phyloP scores from a whole-genome alignment of 2,329 filamentous ascomycete species.

The Phialophora verrucosa region DNA sequence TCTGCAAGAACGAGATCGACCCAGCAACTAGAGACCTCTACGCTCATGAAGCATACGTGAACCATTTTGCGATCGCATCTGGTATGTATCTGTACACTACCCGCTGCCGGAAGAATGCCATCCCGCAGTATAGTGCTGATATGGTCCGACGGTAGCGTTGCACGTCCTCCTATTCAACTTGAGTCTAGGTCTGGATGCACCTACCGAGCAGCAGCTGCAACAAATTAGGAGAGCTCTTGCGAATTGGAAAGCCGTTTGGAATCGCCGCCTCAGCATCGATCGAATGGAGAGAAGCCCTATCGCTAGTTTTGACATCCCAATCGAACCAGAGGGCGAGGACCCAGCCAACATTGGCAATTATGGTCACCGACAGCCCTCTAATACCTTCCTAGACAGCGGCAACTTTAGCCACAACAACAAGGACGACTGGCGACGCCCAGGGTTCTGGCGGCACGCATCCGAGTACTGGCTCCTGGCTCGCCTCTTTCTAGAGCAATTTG shows the following conservation, averaged over 20 bases:
- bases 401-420: not conserved
- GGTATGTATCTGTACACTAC: conserved; percentile 32
- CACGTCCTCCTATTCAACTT: conserved; percentile 16
- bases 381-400: not conserved
- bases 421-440: conserved; percentile 39
- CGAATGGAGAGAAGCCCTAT: conserved; percentile 34
- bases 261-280: conserved; percentile 36
- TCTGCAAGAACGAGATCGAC: conserved; percentile 36
- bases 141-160: not conserved
- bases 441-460: conserved; percentile 40
- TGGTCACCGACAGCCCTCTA: not conserved
- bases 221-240: conserved; percentile 40
- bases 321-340: conserved; percentile 7
- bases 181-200: not conserved
- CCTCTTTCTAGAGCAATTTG: conserved; percentile 34
- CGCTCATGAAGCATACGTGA: conserved; percentile 37
- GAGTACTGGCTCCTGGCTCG: conserved; percentile 43
- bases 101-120: not conserved
- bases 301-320: conserved; percentile 3
- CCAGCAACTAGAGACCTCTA: conserved; percentile 25
- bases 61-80: conserved; percentile 39
- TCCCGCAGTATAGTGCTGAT: not conserved
- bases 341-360: not conserved
- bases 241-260: conserved; percentile 43
- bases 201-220: not conserved